Evolutionary conservation across 2,329 filamentous ascomycete species (phyloP).

Genomic region (Colletotrichum truncatum): DNA sequence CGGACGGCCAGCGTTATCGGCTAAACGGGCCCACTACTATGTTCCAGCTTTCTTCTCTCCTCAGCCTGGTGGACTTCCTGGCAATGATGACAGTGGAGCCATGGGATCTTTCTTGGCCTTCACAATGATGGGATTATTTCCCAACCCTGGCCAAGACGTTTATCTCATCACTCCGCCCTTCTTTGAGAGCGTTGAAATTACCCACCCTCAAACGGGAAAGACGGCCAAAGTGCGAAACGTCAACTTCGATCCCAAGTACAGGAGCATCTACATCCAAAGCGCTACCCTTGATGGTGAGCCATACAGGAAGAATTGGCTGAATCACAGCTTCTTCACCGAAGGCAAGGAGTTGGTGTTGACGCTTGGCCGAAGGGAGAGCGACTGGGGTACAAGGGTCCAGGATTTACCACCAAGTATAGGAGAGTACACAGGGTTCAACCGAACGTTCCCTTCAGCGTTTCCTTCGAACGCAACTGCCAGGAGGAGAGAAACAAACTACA

Average conservation of each 20-base stretch:
- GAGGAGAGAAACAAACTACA: background rate
- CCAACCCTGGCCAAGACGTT: slow-evolving; percentile 73
- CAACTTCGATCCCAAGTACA: slow-evolving; percentile 69
- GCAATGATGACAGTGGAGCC: slow-evolving; percentile 76
- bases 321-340: slow-evolving; percentile 73
- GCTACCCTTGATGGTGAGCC: slow-evolving; percentile 68
- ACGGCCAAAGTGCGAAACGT: slow-evolving; percentile 67
- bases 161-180: slow-evolving; percentile 78
- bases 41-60: slow-evolving; percentile 72
- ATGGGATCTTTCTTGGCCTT: slow-evolving; percentile 75
- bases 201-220: slow-evolving; percentile 65
- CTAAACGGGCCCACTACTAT: slow-evolving; percentile 67
- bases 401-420: slow-evolving; percentile 71
- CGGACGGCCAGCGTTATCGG: slow-evolving; percentile 66
- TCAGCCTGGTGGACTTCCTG: slow-evolving; percentile 68
- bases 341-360: slow-evolving; percentile 72
- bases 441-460: slow-evolving; percentile 26
- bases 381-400: slow-evolving; percentile 67
- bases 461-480: slow-evolving; percentile 10
- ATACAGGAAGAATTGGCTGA: slow-evolving; percentile 74
- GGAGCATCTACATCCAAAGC: slow-evolving; percentile 71
- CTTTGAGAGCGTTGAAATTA: slow-evolving; percentile 69
- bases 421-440: slow-evolving; percentile 44
- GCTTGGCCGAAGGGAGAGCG: slow-evolving; percentile 68
- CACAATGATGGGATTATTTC: slow-evolving; percentile 76